A percentile compares a stretch with the other conserved stretches of the same genome.
Conservation (phyloP, 2,329 filamentous ascomycete genomes). For the Amauroascus niger region DNA sequence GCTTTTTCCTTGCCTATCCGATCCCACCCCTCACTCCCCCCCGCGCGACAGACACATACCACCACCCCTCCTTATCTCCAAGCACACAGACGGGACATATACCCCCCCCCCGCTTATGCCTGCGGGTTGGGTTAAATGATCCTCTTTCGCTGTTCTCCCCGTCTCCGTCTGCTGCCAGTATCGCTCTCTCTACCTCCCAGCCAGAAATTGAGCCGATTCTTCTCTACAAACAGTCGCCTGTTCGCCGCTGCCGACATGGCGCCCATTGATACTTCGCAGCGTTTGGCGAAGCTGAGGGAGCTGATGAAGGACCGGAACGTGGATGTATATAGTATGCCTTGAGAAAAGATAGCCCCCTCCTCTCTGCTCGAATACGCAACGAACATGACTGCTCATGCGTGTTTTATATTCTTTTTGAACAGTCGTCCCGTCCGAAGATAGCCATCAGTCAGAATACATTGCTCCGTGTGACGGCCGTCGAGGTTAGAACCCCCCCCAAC, state of each 20-base stretch:
- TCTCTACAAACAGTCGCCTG: slow-evolving; percentile 31
- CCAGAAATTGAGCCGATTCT: slow-evolving; percentile 26
- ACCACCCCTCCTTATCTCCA: too few relatives aligned
- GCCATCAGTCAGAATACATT: slow-evolving; percentile 96
- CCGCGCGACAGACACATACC: too few relatives aligned
- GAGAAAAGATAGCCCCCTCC: slow-evolving; percentile 15
- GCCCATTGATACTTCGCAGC: slow-evolving; percentile 65
- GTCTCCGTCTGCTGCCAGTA: slow-evolving; percentile 5
- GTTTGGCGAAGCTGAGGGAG: slow-evolving; percentile 64
- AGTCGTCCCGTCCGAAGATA: slow-evolving; percentile 97
- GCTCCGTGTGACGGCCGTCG: slow-evolving; percentile 87
- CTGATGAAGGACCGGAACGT: slow-evolving; percentile 81
- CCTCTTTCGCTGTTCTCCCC: slow-evolving; percentile 13
- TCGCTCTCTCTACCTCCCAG: slow-evolving; percentile 15
- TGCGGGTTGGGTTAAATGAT: slow-evolving; percentile 23
- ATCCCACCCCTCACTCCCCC: neutral
- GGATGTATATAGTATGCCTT: slow-evolving; percentile 73
- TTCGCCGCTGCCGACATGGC: slow-evolving; percentile 55
- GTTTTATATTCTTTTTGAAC: slow-evolving; percentile 19
- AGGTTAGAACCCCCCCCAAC: slow-evolving; percentile 37
- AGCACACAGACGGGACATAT: too few relatives aligned
- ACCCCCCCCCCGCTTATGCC: too few relatives aligned
- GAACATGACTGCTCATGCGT: slow-evolving; percentile 30
- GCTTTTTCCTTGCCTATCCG: slow-evolving; percentile 6
- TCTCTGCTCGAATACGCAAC: slow-evolving; percentile 5